Conservation (phyloP, 2,329 filamentous ascomycete species). For the Talaromyces rugulosus region DNA sequence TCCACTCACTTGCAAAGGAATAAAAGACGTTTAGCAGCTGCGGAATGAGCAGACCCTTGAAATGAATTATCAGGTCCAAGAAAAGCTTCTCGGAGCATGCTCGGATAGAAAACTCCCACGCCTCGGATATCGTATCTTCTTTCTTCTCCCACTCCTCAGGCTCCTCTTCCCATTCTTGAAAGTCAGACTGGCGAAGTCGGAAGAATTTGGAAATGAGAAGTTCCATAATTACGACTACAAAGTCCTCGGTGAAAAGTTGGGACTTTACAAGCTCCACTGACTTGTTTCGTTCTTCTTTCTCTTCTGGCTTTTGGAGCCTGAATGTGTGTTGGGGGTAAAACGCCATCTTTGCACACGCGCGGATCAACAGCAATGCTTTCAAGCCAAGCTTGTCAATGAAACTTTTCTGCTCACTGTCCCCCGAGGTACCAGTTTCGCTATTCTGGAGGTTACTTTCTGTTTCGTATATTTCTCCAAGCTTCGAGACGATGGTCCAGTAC, state of each 20-base stretch:
- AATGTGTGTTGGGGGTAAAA: slow-evolving; percentile 78
- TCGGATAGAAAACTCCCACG: slow-evolving; percentile 87
- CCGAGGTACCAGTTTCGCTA: slow-evolving; percentile 41
- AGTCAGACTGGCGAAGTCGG: slow-evolving; percentile 76
- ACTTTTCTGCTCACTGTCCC: slow-evolving; percentile 47
- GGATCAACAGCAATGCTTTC: slow-evolving; percentile 75
- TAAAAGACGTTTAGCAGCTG: slow-evolving; percentile 81
- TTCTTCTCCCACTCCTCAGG: slow-evolving; percentile 93
- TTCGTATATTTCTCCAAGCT: slow-evolving; percentile 67
- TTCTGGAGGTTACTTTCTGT: slow-evolving; percentile 15
- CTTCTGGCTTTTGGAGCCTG: slow-evolving; percentile 70
- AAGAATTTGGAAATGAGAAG: slow-evolving; percentile 83
- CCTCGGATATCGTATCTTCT: slow-evolving; percentile 78
- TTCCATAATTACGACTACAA: slow-evolving; percentile 79
- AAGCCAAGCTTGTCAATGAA: slow-evolving; percentile 75
- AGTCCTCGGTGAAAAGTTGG: slow-evolving; percentile 68
- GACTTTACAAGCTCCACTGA: slow-evolving; percentile 67
- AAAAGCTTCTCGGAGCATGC: slow-evolving; percentile 93
- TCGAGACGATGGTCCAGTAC: slow-evolving; percentile 79
- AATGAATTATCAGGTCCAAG: slow-evolving; percentile 83
- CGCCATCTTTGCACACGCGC: slow-evolving; percentile 79
- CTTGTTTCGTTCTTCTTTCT: slow-evolving; percentile 69
- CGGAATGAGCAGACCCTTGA: slow-evolving; percentile 73
- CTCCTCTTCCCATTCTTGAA: slow-evolving; percentile 89
- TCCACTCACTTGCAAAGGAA: slow-evolving; percentile 62